Conservation (phyloP, 176 grass and related monocot species). For the Carex parvula region DNA sequence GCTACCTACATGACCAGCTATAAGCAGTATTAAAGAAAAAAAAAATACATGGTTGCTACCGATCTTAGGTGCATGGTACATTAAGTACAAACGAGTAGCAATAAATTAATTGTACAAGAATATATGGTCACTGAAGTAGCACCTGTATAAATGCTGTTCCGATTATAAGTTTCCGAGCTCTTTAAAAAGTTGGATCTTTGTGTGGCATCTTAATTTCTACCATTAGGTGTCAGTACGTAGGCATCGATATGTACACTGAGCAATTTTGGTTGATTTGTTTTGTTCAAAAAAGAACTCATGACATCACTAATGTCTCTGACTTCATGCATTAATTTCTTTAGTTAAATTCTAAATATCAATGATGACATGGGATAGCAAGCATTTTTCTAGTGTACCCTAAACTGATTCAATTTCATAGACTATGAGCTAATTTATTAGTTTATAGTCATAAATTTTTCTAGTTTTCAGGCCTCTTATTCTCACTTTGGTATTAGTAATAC, state of each 20-base stretch:
- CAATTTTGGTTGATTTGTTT: conserved; percentile 1
- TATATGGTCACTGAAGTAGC: neutral
- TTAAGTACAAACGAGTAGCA: neutral
- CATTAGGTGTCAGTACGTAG: neutral
- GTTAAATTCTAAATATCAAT: neutral
- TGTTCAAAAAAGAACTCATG: neutral
- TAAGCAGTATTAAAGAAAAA: neutral
- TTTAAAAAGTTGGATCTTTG: neutral
- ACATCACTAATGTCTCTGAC: neutral
- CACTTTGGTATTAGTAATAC: neutral
- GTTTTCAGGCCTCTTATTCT: neutral
- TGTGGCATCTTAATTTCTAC: neutral
- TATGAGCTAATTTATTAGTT: too few species aligned
- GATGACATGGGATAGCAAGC: neutral
- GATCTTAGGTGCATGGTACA: neutral
- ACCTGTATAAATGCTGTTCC: neutral
- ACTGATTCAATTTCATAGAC: neutral
- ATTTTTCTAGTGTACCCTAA: neutral
- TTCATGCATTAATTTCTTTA: neutral
- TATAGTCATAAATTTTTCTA: neutral
- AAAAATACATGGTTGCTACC: neutral
- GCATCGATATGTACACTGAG: neutral
- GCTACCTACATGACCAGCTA: neutral
- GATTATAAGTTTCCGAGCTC: neutral
- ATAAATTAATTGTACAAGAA: neutral